Conservation (phyloP, 2,329 filamentous ascomycete species). For the Teratosphaeria epicoccoides region DNA sequence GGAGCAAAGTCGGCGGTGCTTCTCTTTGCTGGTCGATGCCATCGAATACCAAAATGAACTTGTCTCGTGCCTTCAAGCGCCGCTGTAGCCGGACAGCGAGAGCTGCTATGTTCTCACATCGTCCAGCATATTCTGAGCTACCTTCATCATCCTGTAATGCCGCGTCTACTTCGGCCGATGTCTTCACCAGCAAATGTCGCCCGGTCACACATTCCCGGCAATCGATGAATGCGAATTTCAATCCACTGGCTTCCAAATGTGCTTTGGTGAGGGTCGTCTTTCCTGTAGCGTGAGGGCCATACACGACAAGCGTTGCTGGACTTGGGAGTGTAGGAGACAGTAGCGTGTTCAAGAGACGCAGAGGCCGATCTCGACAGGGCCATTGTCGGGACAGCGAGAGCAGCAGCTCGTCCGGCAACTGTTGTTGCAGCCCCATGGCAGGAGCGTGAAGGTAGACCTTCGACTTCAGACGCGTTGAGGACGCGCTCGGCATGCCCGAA, state of each 20-base stretch:
- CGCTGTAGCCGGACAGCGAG: constrained; percentile 61
- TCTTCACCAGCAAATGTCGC: constrained; percentile 66
- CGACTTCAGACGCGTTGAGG: background rate
- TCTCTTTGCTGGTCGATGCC: constrained; percentile 78
- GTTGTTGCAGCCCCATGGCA: constrained; percentile 13
- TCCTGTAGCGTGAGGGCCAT: constrained; percentile 78
- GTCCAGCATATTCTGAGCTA: constrained; percentile 39
- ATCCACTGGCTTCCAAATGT: constrained; percentile 44
- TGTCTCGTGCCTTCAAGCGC: constrained; percentile 45
- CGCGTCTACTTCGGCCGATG: constrained; percentile 43
- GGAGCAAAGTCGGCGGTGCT: constrained; percentile 63
- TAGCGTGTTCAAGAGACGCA: constrained; percentile 36
- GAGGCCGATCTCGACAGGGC: constrained; percentile 34
- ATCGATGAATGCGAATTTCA: constrained; percentile 53
- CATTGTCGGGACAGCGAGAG: constrained; percentile 18
- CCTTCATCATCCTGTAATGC: constrained; percentile 22
- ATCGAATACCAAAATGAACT: constrained; percentile 78
- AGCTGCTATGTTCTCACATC: constrained; percentile 72
- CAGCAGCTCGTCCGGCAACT: constrained; percentile 21
- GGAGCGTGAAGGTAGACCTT: background rate
- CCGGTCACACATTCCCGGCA: constrained; percentile 68
- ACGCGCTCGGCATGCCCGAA: background rate
- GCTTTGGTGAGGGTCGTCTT: constrained; percentile 62
- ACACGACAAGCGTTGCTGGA: constrained; percentile 63
- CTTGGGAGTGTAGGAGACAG: constrained; percentile 51